Base-by-base conservation (phyloP, 2,329 filamentous ascomycete genomes). In the Massarina eburnea region DNA sequence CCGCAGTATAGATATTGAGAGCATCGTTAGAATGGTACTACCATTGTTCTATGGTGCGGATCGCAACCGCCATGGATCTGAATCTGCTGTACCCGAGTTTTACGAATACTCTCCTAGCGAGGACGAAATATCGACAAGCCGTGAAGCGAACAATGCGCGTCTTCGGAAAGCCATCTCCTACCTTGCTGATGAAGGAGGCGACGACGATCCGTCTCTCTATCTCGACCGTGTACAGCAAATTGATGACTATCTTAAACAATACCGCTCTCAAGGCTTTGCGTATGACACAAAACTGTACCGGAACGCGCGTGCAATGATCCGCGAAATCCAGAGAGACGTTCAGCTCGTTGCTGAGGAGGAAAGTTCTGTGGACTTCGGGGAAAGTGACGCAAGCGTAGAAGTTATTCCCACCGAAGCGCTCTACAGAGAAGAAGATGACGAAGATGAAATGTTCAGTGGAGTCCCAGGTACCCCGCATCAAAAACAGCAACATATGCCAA, bases 91-190 rank as follows among this genome's bases (percentile, higher is more conserved):
- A 19, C 17, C 17, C 14, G n/a, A 22, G 4, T n/a, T 32, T 18
- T 22, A 37, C 26, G 33, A 4, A 20, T 27, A 18, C 9, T 30
- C 32, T 18, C 17, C 22, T 19, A 18, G 12, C 7, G 26, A 36
- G 3, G 34, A 43, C 2, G 35, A 29, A 8, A 26, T 40, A n/a
- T 10, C 24, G 18, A 26, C 22, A 3, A 29, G 27, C 15, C 43
- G 22, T 9, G 24, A 48, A 36, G 39, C 32, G 37, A 64, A 61
- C 35, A 43, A 68, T 35, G 45, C 39, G 12, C 55, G 56, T 27
- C 54, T 68, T 9, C 48, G 45, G 17, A 55, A 62, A 50, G 62
- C 63, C 2, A 58, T 67, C 38, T 50, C 47, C 19, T 68, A 68
- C 44, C 37, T 68, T 29, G 35, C 43, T 15, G 29, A 46, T 14